Conservation (phyloP, 768 basidiomycete species). For the Amylocystis lapponica region DNA sequence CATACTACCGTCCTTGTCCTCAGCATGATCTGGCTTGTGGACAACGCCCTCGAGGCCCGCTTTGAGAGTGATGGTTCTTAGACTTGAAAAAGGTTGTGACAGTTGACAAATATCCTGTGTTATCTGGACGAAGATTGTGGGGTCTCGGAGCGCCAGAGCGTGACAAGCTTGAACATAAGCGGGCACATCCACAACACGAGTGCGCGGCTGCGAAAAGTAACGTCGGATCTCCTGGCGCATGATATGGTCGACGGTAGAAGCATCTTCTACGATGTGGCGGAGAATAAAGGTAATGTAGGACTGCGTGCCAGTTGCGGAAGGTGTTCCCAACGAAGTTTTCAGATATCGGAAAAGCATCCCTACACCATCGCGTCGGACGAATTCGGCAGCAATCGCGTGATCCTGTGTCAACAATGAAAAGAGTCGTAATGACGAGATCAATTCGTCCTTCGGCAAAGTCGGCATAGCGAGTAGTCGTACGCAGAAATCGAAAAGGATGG, state of each 20-base stretch:
- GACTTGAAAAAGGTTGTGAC: conserved; percentile 46
- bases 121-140: conserved; percentile 67
- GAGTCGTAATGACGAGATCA: conserved; percentile 75
- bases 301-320: conserved; percentile 52
- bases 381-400: conserved; percentile 52
- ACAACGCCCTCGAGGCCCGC: background rate
- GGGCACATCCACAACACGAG: conserved; percentile 59
- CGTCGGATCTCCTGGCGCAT: conserved; percentile 83
- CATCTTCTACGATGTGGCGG: conserved; percentile 88
- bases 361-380: conserved; percentile 66
- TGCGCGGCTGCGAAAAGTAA: conserved; percentile 71
- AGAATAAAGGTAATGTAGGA: conserved; percentile 83
- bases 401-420: conserved; percentile 83
- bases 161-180: conserved; percentile 73
- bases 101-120: conserved; percentile 70
- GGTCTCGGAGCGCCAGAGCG: conserved; percentile 77
- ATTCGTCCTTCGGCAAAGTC: conserved; percentile 69
- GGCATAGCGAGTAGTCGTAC: conserved; percentile 61
- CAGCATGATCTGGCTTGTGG: conserved; percentile 7
- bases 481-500: conserved; percentile 70
- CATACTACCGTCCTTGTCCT: conserved; percentile 41
- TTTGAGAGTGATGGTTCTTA: conserved; percentile 25
- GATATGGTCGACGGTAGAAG: conserved; percentile 51
- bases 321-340: conserved; percentile 48
- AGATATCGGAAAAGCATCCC: conserved; percentile 60